Conservation (phyloP, 768 basidiomycete genomes). For the Gelatoporia subvermispora region DNA sequence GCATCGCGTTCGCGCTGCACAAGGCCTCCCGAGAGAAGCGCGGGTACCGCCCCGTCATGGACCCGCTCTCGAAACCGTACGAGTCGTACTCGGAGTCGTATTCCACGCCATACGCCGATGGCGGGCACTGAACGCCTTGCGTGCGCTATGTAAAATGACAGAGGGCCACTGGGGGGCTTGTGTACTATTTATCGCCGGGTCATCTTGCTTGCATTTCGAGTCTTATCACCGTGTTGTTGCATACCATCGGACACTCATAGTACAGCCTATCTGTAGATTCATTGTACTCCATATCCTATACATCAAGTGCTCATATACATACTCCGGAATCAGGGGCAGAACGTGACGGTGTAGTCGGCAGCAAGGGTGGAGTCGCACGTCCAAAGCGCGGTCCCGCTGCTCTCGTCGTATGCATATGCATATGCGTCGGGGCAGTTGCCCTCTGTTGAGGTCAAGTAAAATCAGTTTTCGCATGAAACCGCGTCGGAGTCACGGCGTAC, state of each 20-base stretch:
- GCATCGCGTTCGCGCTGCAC: conserved; percentile 3
- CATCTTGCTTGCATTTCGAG: background rate
- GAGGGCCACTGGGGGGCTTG: no score
- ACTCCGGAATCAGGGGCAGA: conserved; percentile 34
- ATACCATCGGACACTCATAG: background rate
- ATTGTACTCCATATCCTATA: background rate
- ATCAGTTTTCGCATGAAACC: background rate
- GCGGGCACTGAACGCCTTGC: no score
- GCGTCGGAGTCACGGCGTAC: conserved; percentile 20
- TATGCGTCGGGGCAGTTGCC: conserved; percentile 41
- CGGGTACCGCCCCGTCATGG: no score
- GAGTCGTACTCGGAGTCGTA: no score
- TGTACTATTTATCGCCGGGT: no score
- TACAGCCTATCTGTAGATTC: background rate
- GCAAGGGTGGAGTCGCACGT: conserved; percentile 32
- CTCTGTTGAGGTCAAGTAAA: conserved; percentile 23
- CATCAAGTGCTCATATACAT: no score
- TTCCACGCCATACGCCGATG: no score
- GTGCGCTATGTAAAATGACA: no score
- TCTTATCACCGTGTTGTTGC: background rate
- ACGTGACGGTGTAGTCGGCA: conserved; percentile 42
- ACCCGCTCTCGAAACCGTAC: no score
- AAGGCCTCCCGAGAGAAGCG: no score
- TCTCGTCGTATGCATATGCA: conserved; percentile 49
- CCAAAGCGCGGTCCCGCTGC: conserved; percentile 40